Evolutionary conservation across 2,329 filamentous ascomycete genomes (phyloP), one percentile per base, ranked within the genome.

Genomic region (Aspergillus tubingensis): DNA sequence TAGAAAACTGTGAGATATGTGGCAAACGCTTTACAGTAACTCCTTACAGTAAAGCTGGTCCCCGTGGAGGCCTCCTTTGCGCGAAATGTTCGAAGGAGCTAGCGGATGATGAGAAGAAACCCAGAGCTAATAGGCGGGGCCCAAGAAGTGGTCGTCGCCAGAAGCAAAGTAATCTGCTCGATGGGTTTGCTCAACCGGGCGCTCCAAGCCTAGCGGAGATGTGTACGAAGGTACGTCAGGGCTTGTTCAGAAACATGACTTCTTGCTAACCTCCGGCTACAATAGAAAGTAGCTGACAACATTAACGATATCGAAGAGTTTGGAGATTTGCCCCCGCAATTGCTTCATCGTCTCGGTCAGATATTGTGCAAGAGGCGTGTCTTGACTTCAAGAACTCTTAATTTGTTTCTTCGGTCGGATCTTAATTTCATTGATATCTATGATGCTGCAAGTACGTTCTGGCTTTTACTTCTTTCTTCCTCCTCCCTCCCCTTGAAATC

Each of bases 1-100:
- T 94, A 71, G 92, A 91, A 64, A 93, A 96, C 66, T 98, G 94
- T 72, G 92, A 91, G 63, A 79, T 88, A 3, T 98, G 94, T 74
- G 83, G 85, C 47, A 96, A 95, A 64, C 88, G 92, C 39, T 98
- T 98, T 72, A 96, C 92, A 0, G 93, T 98, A 48, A 97, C 94
- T 0, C 85, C 91, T 0, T 97, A 97, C 78, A 92, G 90, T 63
- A 89, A 92, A 65, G 85, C 88, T 27, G 92, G 91, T 0, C 90
- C 91, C 0, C 83, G 89, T n/a, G 93, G 93, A 3, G 92, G 92
- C 15, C 81, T 98, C n/a, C 81, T 97, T 1, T 98, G 94, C 72
- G 83, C 83, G 3, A 87, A 90, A 21, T 98, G 94, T 70, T 90
- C 91, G 21, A 92, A 90, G 69, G 86, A 91, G 63, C 76, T 90